These are phyloP conservation scores for Hypomontagnella submonticulosa DNA, from an alignment of 495 filamentous ascomycete species.

Conservation along the genomic window DNA sequence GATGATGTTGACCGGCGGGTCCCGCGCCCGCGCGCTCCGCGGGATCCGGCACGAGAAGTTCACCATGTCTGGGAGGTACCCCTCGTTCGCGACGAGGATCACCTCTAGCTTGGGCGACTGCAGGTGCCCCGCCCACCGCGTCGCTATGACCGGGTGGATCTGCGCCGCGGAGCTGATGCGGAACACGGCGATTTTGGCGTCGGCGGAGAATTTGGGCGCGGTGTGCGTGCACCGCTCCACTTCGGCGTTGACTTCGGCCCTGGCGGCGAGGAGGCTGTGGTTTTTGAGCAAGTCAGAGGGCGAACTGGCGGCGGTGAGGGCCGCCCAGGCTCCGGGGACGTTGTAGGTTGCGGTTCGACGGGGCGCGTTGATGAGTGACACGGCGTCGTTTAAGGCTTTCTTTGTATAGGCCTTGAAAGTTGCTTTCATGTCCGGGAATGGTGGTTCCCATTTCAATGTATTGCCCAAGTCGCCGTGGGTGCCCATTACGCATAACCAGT, in stretches of 20 bases:
- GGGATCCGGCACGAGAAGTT: conserved; percentile 70
- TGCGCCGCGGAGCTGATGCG: conserved; percentile 64
- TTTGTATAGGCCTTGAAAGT: conserved; percentile 66
- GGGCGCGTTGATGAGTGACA: conserved; percentile 68
- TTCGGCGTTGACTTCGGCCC: conserved; percentile 64
- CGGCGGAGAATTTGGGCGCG: conserved; percentile 65
- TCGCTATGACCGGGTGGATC: conserved; percentile 69
- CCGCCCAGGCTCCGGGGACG: conserved; percentile 65
- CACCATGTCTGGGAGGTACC: conserved; percentile 65
- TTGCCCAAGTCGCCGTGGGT: conserved; percentile 70
- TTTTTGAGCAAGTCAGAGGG: conserved; percentile 61
- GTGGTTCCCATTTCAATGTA: conserved; percentile 65
- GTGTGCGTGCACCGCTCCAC: conserved; percentile 64
- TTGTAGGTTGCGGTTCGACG: conserved; percentile 64
- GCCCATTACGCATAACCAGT: conserved; percentile 66
- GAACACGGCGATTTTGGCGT: conserved; percentile 67
- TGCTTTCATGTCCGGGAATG: conserved; percentile 67
- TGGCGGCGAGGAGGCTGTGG: conserved; percentile 55
- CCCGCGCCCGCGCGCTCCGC: conserved; percentile 54
- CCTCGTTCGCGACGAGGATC: conserved; percentile 67
- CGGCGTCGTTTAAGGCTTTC: conserved; percentile 65
- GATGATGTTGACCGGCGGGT: conserved; percentile 67
- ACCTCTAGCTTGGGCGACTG: conserved; percentile 63
- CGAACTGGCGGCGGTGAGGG: conserved; percentile 50
- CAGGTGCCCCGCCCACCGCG: conserved; percentile 66